These are phyloP conservation scores for Saccharomyces pastorianus DNA, from an alignment of 1,139 yeast species.

Conservation along the genomic window DNA sequence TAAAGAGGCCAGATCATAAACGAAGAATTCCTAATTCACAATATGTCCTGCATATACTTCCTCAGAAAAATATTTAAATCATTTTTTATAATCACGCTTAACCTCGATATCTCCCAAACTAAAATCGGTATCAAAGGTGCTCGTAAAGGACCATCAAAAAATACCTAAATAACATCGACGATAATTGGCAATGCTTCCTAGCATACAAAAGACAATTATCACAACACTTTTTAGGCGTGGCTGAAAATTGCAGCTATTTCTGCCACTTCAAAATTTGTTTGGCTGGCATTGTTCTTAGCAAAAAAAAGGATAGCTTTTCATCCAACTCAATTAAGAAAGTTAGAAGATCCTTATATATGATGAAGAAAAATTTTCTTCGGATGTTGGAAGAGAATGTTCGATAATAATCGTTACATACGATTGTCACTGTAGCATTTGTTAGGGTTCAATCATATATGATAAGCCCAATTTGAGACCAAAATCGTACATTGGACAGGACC, in stretches of 20 bases:
- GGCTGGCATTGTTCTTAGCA: background rate
- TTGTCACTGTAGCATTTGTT: background rate
- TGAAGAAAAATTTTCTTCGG: background rate
- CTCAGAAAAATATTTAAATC: slow-evolving; percentile 28
- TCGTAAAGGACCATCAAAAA: background rate
- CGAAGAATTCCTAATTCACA: slow-evolving; percentile 35
- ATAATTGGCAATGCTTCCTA: background rate
- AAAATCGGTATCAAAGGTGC: background rate
- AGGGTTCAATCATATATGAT: background rate
- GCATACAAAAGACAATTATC: background rate
- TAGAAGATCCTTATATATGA: background rate
- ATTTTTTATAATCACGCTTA: slow-evolving; percentile 21
- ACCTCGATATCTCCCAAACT: background rate
- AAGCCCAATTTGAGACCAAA: background rate
- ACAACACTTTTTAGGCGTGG: background rate
- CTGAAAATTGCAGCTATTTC: background rate
- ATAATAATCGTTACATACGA: background rate
- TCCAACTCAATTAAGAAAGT: too few relatives aligned
- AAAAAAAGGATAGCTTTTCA: background rate
- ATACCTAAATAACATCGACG: background rate
- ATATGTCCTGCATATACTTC: slow-evolving; percentile 34
- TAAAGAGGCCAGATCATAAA: slow-evolving; percentile 25
- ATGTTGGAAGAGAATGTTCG: background rate
- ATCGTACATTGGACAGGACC: background rate
- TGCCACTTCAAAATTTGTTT: background rate